phyloP scores from a whole-genome alignment of 1,139 yeast species.

The Candida labiduridarum region DNA sequence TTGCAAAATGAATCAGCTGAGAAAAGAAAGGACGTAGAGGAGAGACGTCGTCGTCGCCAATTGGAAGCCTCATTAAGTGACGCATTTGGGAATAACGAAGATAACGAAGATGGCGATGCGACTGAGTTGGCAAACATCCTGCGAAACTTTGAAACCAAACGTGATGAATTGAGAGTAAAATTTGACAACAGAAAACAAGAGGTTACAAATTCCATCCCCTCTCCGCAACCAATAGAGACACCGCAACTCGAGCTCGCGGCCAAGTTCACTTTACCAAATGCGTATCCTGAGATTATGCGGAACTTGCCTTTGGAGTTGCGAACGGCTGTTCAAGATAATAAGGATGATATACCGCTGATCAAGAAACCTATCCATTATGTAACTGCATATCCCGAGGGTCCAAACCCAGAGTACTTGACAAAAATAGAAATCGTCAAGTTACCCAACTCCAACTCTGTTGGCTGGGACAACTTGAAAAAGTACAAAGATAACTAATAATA shows the following conservation, averaged over 20 bases:
- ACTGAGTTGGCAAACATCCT: slow-evolving; percentile 7
- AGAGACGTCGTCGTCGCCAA: slow-evolving; percentile 16
- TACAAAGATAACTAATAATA: slow-evolving; percentile 20
- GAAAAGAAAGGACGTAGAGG: slow-evolving; percentile 15
- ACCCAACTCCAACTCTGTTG: slow-evolving; percentile 49
- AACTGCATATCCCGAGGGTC: slow-evolving; percentile 28
- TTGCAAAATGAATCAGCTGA: slow-evolving; percentile 17
- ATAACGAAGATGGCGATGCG: slow-evolving; percentile 7
- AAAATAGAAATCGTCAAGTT: slow-evolving; percentile 45
- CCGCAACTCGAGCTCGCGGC: slow-evolving; percentile 17
- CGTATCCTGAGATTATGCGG: slow-evolving; percentile 34
- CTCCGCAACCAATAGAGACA: slow-evolving; percentile 25
- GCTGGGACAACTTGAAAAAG: slow-evolving; percentile 49
- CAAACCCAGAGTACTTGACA: slow-evolving; percentile 37
- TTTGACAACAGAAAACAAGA: slow-evolving; percentile 12
- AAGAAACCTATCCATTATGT: slow-evolving; percentile 40
- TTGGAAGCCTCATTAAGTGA: slow-evolving; percentile 20
- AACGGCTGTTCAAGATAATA: slow-evolving; percentile 17
- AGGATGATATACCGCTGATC: slow-evolving; percentile 26
- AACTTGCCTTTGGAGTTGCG: slow-evolving; percentile 40
- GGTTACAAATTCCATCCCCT: slow-evolving; percentile 19
- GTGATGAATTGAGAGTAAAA: slow-evolving; percentile 10
- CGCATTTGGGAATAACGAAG: slow-evolving; percentile 18
- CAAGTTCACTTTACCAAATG: slow-evolving; percentile 39
- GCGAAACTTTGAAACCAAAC: slow-evolving; percentile 10